Evolutionary conservation across 495 filamentous ascomycete genomes (phyloP), one percentile per base, ranked within the genome.

Genomic region (Xeromyces bisporus): DNA sequence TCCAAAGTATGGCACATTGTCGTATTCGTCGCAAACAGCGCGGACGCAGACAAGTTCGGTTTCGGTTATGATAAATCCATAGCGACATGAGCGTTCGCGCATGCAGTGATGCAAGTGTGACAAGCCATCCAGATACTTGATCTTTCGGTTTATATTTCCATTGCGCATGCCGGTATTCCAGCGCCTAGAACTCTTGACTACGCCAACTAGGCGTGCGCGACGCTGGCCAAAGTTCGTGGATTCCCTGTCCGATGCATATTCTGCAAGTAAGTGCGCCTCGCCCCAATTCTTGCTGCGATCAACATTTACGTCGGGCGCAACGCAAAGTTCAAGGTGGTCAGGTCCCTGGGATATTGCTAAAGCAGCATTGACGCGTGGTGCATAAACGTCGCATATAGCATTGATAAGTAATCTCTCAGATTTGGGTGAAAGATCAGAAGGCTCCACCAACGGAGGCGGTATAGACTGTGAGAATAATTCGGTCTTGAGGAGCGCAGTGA

Each of bases 161-260:
- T 73, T 74, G 45, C 84, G 80, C 81, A 92, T 87, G 34, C 78
- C 80, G 2, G 80, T 83, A 62, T 93, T 93, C 81, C 87, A 93
- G 25, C 78, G 72, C 45, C 92, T 78, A 49, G 83, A 92, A 46
- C 70, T 75, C 57, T 86, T 89, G 41, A 83, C 80, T 5, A 93
- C 68, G 5, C 85, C 85, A 23, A 93, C 81, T 15, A 91, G 71
- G 24, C 83, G 78, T 3, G 77, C 81, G 3, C 77, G 75, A 0
- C 73, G 71, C 38, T 76, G 70, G 27, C 78, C 79, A 18, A 69
- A 66, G 44, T 75, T 71, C 29, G 81, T 83, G 37, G 67, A 55
- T 35, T 81, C 79, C 28, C 66, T 67, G 38, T 86, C 74, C 28
- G 76, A 73, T 32, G 71, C 57, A 53, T 78, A 82, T 48, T 75